Evolutionary conservation across 305 asterid genomes (phyloP), one percentile per base, ranked within the genome.

Genomic region (Salvia sclarea): DNA sequence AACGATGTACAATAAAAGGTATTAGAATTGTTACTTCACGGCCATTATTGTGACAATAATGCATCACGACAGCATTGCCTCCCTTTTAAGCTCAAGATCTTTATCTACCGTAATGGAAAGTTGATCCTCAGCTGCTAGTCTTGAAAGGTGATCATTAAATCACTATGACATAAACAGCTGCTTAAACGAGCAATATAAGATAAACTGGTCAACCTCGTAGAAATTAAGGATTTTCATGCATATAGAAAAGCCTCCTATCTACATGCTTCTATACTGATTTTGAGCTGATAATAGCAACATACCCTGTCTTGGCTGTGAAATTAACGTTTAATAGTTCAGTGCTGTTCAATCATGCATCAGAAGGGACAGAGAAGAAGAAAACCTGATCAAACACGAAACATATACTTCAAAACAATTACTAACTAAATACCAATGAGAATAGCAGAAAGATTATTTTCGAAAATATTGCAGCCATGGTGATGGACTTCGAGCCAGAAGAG

Each of bases 351-450:
- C 66, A 52, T 68, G 66, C 37, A 57, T 53, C 49, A 18, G 12
- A 57, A 68, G 17, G 48, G 56, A 60, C 11, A 6, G 18, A 25
- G 44, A 18, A 48, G 61, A 33, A 59, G 61, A 18, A 35, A 69
- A 58, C 25, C 61, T 18, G 60, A 48, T 18, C 12, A 40, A 37
- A 24, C 10, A 41, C 25, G 35, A 4, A 21, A 33, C 8, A 47
- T 35, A 47, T 37, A 47, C 35, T 45, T 60, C 12, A 69, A 37
- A 44, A 57, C 33, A 50, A 60, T 16, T 38, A 37, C 37, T 61
- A 61, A 14, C 14, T 38, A 44, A 48, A 47, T 3, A 21, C 16
- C 69, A 52, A 14, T 40, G 31, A 52, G 41, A 60, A 60, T 60
- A 48, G 54, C 48, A 37, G 63, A 30, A 70, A 37, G 49, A 59